Evolutionary conservation across 1,139 yeast genomes (phyloP).

Genomic region (Taphrina populina): DNA sequence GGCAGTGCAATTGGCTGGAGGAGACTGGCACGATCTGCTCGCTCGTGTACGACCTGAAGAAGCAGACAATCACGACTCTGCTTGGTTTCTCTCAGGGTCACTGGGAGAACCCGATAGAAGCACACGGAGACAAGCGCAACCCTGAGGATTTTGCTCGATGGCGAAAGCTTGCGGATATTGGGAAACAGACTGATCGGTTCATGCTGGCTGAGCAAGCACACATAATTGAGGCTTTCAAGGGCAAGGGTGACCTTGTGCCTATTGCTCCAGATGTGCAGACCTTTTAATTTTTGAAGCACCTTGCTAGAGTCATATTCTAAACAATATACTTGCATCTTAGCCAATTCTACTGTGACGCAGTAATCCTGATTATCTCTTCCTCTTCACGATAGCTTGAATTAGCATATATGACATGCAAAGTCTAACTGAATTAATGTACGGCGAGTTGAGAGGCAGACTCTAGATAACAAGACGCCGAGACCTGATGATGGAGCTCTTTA

Average conservation of each 20-base stretch:
- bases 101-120: slow-evolving; percentile 9
- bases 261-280: slow-evolving; percentile 6
- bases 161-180: slow-evolving; percentile 5
- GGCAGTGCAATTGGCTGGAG: slow-evolving; percentile 20
- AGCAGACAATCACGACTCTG: slow-evolving; percentile 1
- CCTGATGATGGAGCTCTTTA: too few relatives aligned
- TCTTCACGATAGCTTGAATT: too few relatives aligned
- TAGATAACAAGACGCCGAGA: too few relatives aligned
- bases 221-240: neutral
- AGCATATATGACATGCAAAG: too few relatives aligned
- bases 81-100: slow-evolving; percentile 14
- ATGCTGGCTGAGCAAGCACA: slow-evolving; percentile 12
- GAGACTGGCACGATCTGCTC: slow-evolving; percentile 15
- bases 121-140: slow-evolving; percentile 11
- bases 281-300: neutral
- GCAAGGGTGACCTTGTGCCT: slow-evolving; percentile 5
- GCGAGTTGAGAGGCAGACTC: too few relatives aligned
- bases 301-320: too few relatives aligned
- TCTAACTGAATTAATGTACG: too few relatives aligned
- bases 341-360: too few relatives aligned
- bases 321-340: too few relatives aligned
- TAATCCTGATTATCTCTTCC: too few relatives aligned
- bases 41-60: slow-evolving; percentile 7
- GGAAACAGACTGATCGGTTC: slow-evolving; percentile 5
- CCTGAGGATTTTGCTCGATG: slow-evolving; percentile 6